These are phyloP conservation scores for Zarea fungicola DNA, from an alignment of 2,329 filamentous ascomycete species.

Conservation along the genomic window DNA sequence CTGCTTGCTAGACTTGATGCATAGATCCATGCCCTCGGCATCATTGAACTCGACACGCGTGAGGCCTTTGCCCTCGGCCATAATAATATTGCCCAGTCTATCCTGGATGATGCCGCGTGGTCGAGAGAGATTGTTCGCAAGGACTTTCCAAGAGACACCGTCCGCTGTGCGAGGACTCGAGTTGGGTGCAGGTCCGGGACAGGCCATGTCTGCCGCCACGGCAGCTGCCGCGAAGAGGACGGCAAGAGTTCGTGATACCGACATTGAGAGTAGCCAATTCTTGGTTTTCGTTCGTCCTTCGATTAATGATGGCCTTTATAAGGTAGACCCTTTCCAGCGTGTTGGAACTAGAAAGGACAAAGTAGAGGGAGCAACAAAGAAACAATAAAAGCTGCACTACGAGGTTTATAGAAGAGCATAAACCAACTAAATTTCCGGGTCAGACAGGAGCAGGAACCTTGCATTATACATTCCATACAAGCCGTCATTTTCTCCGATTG, in stretches of 20 bases:
- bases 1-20: background rate
- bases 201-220: background rate
- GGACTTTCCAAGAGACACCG: background rate
- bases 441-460: too few species aligned
- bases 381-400: too few species aligned
- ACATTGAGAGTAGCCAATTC: too few species aligned
- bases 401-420: too few species aligned
- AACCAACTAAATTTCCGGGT: too few species aligned
- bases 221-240: background rate
- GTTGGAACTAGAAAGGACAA: too few species aligned
- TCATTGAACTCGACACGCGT: background rate
- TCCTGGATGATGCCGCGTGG: background rate
- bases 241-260: background rate
- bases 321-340: too few species aligned
- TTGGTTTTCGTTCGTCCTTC: too few species aligned
- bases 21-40: conserved; percentile 3
- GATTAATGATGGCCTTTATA: too few species aligned
- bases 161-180: background rate
- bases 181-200: conserved; percentile 1
- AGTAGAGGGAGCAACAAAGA: too few species aligned
- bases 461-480: too few species aligned
- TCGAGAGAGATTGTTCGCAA: background rate
- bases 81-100: background rate
- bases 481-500: too few species aligned
- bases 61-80: background rate